Evolutionary conservation across 208 protist species (phyloP).

Genomic region (Trypanosoma conorhini): DNA sequence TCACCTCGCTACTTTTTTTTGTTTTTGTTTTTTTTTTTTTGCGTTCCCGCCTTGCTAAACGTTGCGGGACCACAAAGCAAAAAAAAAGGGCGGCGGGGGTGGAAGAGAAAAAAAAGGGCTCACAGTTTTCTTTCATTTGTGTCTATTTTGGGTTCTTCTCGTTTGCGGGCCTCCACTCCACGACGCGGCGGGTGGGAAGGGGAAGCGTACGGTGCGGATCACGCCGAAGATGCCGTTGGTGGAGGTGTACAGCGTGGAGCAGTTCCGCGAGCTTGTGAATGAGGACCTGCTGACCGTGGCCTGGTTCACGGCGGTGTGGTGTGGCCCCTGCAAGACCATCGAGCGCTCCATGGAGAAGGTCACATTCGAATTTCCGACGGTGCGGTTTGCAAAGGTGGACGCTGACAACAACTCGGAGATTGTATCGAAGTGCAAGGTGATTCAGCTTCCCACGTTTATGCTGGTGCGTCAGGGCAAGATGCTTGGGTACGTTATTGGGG

Average conservation of each 20-base stretch:
- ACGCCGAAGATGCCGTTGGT: conserved; percentile 51
- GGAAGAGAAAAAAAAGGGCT: background rate
- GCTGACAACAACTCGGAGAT: conserved; percentile 84
- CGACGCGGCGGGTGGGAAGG: conserved; percentile 2
- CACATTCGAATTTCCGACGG: conserved; percentile 69
- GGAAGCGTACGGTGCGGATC: background rate
- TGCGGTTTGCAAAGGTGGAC: conserved; percentile 75
- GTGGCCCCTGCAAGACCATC: conserved; percentile 78
- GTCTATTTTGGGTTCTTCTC: background rate
- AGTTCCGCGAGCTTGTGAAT: conserved; percentile 75
- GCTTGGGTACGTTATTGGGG: conserved; percentile 77
- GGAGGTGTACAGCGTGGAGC: conserved; percentile 71
- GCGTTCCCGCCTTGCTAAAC: background rate
- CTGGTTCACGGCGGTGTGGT: conserved; percentile 84
- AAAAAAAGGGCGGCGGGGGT: background rate
- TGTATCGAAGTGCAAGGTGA: conserved; percentile 68
- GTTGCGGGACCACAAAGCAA: background rate
- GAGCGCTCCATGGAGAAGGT: conserved; percentile 77
- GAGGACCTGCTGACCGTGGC: conserved; percentile 52
- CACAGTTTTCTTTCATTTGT: conserved; percentile 1
- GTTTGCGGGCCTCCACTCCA: background rate
- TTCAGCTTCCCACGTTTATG: conserved; percentile 85
- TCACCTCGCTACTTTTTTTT: conserved; percentile 2
- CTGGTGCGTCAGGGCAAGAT: conserved; percentile 53
- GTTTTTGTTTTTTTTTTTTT: background rate